Base-by-base conservation (phyloP, 108 stramenopile species). In the Phaeodactylum tricornutum region DNA sequence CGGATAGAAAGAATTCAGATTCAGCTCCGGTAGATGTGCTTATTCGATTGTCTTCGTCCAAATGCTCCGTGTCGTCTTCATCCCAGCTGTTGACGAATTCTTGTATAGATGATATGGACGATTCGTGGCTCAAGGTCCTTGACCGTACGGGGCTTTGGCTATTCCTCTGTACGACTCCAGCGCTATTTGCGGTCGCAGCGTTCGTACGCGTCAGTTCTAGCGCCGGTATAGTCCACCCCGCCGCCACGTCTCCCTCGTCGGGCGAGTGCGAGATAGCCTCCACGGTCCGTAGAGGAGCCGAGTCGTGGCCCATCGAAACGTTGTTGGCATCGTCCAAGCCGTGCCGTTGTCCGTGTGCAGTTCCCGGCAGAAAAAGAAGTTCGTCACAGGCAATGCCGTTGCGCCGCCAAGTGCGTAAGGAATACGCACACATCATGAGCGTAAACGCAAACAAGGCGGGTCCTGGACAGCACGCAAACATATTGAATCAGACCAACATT, bases 361-460 rank as follows among this genome's bases (percentile, higher is more conserved):
- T 92, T 3, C 83, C 90, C 29, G 90, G 90, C 24, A 92, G 59
- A 65, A 92, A 92, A 24, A 92, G 36, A 16, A 92, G 55, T 69
- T 92, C 84, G 42, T 87, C 90, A 30, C 83, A 84, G 6, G 90
- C 90, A 28, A 87, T 77, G 4, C 90, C 90, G 47, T 84, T 87
- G 22, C 90, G 57, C 40, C 90, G 48, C 90, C 90, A 92, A 9
- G 79, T 71, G 29, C 90, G 69, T 14, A 92, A 43, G 14, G 80
- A 84, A 37, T 64, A 85, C 0, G 90, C 90, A 7, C 47, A 47
- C 59, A 79, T 79, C 59, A 85, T 82, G 9, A 92, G 45, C 6
- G 90, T 77, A 16, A 92, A 64, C 6, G 85, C 85, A 15, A 84
- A 21, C 26, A 92, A 45, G 6, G 75, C 78, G 9, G 90, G 90